These are phyloP conservation scores for Kandelia obovata DNA, from an alignment of 345 rosid species.

Conservation along the genomic window DNA sequence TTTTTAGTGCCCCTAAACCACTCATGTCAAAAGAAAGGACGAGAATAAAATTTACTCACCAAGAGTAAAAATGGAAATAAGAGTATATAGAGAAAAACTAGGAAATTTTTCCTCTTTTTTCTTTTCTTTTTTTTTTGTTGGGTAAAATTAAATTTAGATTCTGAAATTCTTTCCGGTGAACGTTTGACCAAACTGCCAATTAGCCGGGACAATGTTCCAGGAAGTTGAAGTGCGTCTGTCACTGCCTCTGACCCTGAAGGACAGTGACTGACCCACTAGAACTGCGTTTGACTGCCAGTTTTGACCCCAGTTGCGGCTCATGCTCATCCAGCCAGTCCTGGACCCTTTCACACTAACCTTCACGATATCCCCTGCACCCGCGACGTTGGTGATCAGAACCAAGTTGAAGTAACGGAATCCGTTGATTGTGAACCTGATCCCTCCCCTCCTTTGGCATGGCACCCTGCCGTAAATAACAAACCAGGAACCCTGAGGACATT, in stretches of 20 bases:
- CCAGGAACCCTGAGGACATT: conserved; percentile 31
- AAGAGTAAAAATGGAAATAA: conserved; percentile 12
- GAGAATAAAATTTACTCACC: no score
- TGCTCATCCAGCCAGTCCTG: conserved; percentile 44
- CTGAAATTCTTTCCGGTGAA: conserved; percentile 62
- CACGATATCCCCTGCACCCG: not conserved
- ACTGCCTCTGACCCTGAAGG: conserved; percentile 56
- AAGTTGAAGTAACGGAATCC: conserved; percentile 53
- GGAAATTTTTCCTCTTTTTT: not conserved
- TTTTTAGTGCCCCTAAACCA: no score
- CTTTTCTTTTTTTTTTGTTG: not conserved
- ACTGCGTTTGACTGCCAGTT: conserved; percentile 11
- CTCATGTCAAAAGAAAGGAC: not conserved
- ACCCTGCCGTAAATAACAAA: conserved; percentile 26
- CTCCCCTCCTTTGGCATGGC: conserved; percentile 46
- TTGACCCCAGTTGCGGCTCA: conserved; percentile 58
- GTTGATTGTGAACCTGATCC: conserved; percentile 52
- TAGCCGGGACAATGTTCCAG: conserved; percentile 52
- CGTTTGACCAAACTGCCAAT: conserved; percentile 65
- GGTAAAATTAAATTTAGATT: conserved; percentile 23
- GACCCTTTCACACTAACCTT: conserved; percentile 32
- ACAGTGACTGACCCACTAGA: conserved; percentile 55
- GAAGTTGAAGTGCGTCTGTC: conserved; percentile 59
- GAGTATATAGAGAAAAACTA: conserved; percentile 10
- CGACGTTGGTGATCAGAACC: conserved; percentile 17